phyloP scores from a whole-genome alignment of 2,329 filamentous ascomycete genomes.

The Thelonectria rubi region DNA sequence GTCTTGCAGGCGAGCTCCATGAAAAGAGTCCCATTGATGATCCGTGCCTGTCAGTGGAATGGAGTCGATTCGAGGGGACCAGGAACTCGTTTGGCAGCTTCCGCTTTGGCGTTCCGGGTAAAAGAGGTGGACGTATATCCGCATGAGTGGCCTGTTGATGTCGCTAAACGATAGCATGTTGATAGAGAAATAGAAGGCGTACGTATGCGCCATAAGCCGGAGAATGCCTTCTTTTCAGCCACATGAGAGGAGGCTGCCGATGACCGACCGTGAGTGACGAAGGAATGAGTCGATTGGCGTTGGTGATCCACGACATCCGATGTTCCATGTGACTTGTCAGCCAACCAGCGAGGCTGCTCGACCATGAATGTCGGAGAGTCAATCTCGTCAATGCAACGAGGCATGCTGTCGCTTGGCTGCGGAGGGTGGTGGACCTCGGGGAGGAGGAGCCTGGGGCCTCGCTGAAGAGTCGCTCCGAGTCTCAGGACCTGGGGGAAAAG shows the following conservation, averaged over 20 bases:
- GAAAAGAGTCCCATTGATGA: constrained; percentile 1
- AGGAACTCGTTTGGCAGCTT: not conserved
- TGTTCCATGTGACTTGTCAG: constrained; percentile 11
- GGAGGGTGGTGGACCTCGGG: constrained; percentile 14
- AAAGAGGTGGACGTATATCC: not conserved
- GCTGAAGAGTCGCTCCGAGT: not conserved
- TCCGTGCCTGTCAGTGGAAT: not conserved
- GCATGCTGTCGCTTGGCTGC: constrained; percentile 3
- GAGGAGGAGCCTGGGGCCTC: constrained; percentile 4
- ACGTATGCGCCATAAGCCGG: not conserved
- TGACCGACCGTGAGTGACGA: not conserved
- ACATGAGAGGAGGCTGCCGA: not conserved
- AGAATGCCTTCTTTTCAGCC: not conserved
- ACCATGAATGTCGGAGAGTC: not conserved
- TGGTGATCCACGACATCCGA: constrained; percentile 15
- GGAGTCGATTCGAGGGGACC: not conserved
- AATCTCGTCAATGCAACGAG: not conserved
- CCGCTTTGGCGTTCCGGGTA: not conserved
- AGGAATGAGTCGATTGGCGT: not conserved
- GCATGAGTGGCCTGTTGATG: not conserved
- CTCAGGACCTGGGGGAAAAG: constrained; percentile 4
- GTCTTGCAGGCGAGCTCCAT: constrained; percentile 5
- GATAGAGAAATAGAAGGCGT: not conserved
- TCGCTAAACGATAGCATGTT: not conserved
- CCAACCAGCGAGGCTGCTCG: constrained; percentile 4